Evolutionary conservation across 495 filamentous ascomycete genomes (phyloP), one percentile per base, ranked within the genome.

Genomic region (Elasticomyces elasticus): DNA sequence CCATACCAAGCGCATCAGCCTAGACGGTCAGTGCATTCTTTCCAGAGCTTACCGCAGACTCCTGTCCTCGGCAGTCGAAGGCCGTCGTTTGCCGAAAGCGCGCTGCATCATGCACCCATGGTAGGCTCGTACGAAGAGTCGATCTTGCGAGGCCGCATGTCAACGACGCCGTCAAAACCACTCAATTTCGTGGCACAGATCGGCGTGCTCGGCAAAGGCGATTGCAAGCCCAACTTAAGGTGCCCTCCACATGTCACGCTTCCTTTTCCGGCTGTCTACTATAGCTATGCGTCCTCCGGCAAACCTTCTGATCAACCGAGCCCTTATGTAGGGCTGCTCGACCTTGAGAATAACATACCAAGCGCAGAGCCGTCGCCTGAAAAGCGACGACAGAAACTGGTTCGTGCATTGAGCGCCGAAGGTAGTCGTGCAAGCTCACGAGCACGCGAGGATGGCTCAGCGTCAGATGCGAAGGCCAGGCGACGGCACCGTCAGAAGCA

Each of bases 61-160:
- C 79, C 81, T 1, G 68, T 73, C n/a, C 62, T 77, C 4, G 76
- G 77, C 10, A 67, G 79, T 19, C 77, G 88, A 49, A 73, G 86
- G 33, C 84, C 84, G 0, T 94, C 89, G 0, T 74, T 84, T 52
- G 84, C 85, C 1, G 90, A 96, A 19, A 86, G 88, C 13, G 78
- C 87, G 1, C 74, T 90, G 20, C 84, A 88, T 26, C 87, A 90
- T 71, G 91, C 91, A 23, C 86, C 90, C 3, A 89, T 98, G 84
- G 92, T 98, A 17, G 92, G 92, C 0, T 96, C 92, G 2, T 98
- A 95, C 61, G 92, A 98, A 67, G 92, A 98, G 68, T 95, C 88
- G 2, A 96, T 98, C 47, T 72, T 98, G 2, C 81, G 87, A 22
- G 92, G 92, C 25, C 79, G 94, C 50, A 98, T 98, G 92, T 97